Conservation (phyloP, 208 protist species). For the Acanthamoeba healyi region DNA sequence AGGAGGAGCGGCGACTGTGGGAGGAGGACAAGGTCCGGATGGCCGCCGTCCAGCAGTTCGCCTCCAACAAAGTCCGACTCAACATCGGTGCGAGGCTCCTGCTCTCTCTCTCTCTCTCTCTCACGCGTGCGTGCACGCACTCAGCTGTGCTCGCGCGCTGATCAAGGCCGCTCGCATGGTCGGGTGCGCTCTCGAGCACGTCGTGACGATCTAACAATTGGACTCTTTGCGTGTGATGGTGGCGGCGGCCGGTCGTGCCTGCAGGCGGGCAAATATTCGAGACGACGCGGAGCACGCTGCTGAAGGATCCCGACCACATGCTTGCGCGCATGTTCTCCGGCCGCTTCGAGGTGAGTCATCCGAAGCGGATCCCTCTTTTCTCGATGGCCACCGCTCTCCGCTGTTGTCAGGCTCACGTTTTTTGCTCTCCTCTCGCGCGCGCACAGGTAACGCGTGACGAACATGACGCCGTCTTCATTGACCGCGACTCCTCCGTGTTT, state of each 20-base stretch:
- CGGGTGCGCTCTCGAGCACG: too few relatives aligned
- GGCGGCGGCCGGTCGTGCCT: too few relatives aligned
- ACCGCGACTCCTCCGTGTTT: background rate
- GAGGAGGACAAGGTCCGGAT: constrained; percentile 15
- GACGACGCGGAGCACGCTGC: background rate
- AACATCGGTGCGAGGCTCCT: background rate
- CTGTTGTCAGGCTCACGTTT: too few relatives aligned
- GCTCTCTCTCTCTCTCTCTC: too few relatives aligned
- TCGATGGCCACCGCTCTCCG: too few relatives aligned
- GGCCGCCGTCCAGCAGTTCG: background rate
- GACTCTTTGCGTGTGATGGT: too few relatives aligned
- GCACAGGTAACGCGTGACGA: background rate
- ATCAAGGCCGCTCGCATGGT: too few relatives aligned
- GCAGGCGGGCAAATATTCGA: constrained; percentile 10
- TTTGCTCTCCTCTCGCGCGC: too few relatives aligned
- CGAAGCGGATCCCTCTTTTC: background rate
- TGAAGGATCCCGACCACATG: constrained; percentile 13
- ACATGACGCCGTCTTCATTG: constrained; percentile 20
- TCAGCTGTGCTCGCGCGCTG: too few relatives aligned
- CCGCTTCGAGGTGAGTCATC: background rate
- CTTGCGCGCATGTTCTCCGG: constrained; percentile 24
- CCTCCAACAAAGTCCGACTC: constrained; percentile 24
- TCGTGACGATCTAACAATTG: too few relatives aligned
- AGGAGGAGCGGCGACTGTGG: background rate
- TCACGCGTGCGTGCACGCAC: too few relatives aligned